Evolutionary conservation across 176 grass and related monocot species (phyloP).

Genomic region (Zizania latifolia): DNA sequence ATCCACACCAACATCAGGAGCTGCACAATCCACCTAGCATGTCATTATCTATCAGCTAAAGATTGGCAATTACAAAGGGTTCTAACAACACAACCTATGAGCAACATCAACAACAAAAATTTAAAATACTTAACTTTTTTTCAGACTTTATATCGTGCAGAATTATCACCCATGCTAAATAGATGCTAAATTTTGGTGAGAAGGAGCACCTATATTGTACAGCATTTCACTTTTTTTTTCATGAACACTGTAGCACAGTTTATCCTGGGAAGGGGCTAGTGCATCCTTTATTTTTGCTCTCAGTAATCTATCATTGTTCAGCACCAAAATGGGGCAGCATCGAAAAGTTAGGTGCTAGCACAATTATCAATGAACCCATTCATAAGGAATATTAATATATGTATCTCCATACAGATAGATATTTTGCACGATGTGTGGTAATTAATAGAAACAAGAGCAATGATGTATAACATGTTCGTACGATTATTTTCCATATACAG

Average conservation of each 20-base stretch:
- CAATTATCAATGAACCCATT: neutral
- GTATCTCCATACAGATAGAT: conserved; percentile 4
- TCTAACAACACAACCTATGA: neutral
- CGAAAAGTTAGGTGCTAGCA: neutral
- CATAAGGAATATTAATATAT: conserved; percentile 8
- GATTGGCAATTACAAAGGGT: conserved; percentile 23
- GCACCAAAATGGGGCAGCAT: neutral
- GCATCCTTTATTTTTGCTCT: neutral
- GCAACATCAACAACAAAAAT: no score
- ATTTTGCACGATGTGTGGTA: neutral
- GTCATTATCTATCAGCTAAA: conserved; percentile 89
- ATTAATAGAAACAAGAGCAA: conserved; percentile 18
- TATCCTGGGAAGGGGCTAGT: neutral
- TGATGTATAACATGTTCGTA: neutral
- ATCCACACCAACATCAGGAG: conserved; percentile 58
- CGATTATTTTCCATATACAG: neutral
- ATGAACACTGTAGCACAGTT: neutral
- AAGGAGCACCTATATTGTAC: neutral
- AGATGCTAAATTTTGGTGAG: neutral
- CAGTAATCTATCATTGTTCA: neutral
- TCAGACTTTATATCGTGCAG: no score
- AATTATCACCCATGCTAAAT: no score
- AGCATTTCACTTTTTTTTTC: conserved; percentile 1
- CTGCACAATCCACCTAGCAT: conserved; percentile 92
- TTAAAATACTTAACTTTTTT: neutral